These are phyloP conservation scores for Candida vaughaniae DNA, from an alignment of 805 yeast species.

Conservation along the genomic window DNA sequence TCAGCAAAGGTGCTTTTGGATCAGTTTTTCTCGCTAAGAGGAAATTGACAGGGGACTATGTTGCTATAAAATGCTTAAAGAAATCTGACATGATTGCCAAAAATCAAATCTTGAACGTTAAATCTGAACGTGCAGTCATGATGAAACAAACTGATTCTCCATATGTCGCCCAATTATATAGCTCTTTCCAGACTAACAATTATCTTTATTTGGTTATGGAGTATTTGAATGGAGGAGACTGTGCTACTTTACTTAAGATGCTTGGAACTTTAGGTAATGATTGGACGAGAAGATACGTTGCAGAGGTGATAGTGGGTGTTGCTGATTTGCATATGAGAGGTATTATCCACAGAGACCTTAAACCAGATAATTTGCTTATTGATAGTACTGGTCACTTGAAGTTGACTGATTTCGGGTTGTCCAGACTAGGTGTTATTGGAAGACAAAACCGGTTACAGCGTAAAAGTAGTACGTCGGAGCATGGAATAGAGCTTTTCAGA, in stretches of 20 bases:
- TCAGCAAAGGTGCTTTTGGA: slow-evolving; percentile 97
- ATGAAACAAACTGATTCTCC: slow-evolving; percentile 95
- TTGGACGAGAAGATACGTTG: slow-evolving; percentile 84
- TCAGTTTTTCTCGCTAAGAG: slow-evolving; percentile 86
- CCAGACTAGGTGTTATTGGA: slow-evolving; percentile 82
- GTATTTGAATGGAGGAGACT: slow-evolving; percentile 92
- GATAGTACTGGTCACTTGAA: slow-evolving; percentile 87
- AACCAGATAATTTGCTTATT: slow-evolving; percentile 90
- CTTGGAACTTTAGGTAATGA: slow-evolving; percentile 81
- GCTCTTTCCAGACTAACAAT: slow-evolving; percentile 85
- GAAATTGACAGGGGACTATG: slow-evolving; percentile 87
- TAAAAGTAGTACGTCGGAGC: slow-evolving; percentile 43
- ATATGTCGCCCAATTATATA: slow-evolving; percentile 84
- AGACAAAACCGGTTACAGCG: slow-evolving; percentile 58
- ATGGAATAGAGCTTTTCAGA: slow-evolving; percentile 40
- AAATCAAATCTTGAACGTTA: slow-evolving; percentile 92
- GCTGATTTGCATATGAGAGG: slow-evolving; percentile 86
- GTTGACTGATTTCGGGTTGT: slow-evolving; percentile 91
- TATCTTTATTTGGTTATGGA: slow-evolving; percentile 94
- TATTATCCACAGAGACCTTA: slow-evolving; percentile 90
- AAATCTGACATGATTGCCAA: slow-evolving; percentile 96
- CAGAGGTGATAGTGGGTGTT: slow-evolving; percentile 89
- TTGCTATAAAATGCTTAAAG: slow-evolving; percentile 88
- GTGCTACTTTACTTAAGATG: slow-evolving; percentile 79
- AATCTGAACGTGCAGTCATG: slow-evolving; percentile 95